phyloP scores from a whole-genome alignment of 2,329 filamentous ascomycete genomes.

The Didymellaceae sp. region DNA sequence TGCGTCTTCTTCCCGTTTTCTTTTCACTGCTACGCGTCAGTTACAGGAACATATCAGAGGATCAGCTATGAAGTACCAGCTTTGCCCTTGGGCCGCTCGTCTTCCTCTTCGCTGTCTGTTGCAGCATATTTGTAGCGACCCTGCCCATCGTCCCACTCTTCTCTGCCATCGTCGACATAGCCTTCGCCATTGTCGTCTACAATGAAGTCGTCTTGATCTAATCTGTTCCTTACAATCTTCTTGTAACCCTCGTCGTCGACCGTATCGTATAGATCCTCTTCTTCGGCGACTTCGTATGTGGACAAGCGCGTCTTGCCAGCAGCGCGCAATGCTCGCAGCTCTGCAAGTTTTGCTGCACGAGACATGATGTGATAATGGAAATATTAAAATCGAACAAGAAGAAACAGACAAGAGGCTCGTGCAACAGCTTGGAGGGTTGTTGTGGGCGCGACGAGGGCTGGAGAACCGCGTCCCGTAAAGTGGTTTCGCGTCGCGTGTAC shows the following conservation, averaged over 20 bases:
- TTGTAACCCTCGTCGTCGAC: slow-evolving; percentile 98
- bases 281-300: slow-evolving; percentile 84
- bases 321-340: slow-evolving; percentile 82
- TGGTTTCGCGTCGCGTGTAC: slow-evolving; percentile 22
- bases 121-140: slow-evolving; percentile 69
- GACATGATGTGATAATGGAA: slow-evolving; percentile 40
- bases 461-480: slow-evolving; percentile 24
- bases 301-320: slow-evolving; percentile 91
- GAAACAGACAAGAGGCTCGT: slow-evolving; percentile 19
- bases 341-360: slow-evolving; percentile 61
- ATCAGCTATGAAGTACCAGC: slow-evolving; percentile 52
- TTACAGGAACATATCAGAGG: not conserved
- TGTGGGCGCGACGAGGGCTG: slow-evolving; percentile 32
- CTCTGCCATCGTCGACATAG: slow-evolving; percentile 94
- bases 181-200: slow-evolving; percentile 98
- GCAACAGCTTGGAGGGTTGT: slow-evolving; percentile 19
- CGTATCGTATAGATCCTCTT: slow-evolving; percentile 87
- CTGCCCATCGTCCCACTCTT: slow-evolving; percentile 72
- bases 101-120: slow-evolving; percentile 75
- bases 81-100: slow-evolving; percentile 67
- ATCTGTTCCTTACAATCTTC: slow-evolving; percentile 85
- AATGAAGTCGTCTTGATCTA: slow-evolving; percentile 96
- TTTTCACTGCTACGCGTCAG: slow-evolving; percentile 67
- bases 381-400: slow-evolving; percentile 14
- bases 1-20: slow-evolving; percentile 85